Evolutionary conservation across 1,284 basidiomycete genomes (phyloP), one percentile per base, ranked within the genome.

Genomic region (Leccinum angustisporum): DNA sequence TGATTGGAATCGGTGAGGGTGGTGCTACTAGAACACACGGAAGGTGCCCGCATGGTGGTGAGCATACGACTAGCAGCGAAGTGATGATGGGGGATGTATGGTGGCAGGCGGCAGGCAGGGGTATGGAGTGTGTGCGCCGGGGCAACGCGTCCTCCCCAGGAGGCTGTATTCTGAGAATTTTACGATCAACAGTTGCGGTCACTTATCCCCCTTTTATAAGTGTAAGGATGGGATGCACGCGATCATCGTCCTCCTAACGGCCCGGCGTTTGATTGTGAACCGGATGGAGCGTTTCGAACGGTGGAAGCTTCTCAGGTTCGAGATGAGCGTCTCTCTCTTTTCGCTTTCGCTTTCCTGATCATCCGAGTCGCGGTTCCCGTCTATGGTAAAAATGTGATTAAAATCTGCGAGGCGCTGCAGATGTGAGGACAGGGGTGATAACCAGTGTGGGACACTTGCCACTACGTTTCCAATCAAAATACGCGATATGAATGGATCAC

Each of bases 1-100:
- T 18, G 55, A 50, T 59, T 40, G 4, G 14, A 25, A 3, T 70
- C 60, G 33, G 58, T 60, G 48, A 52, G 3, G 51, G 58, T 68
- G 59, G 69, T 60, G 43, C 68, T 67, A 10, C 68, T 67, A 10
- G 70, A 63, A 65, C 61, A 69, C 8, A 9, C 21, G 56, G 61
- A 61, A 33, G 59, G 57, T 52, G 67, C 18, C 54, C 38, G 60
- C 67, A 71, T 74, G 58, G 48, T 14, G 18, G 58, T 18, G 25
- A 43, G 43, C n/a, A 46, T 55, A 60, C 52, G 61, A 46, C 14
- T 2, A 14, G n/a, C 30, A 38, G 30, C 18, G 30, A 59, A 46
- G 55, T 52, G 54, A 64, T 34, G 60, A 60, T 50, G 60, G 30
- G n/a, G 25, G 50, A 27, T 59, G 33, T 16, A 21, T 14, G 33